Evolutionary conservation across 2,329 filamentous ascomycete species (phyloP), one percentile per base, ranked within the genome.

Genomic region (Onygenales sp.): DNA sequence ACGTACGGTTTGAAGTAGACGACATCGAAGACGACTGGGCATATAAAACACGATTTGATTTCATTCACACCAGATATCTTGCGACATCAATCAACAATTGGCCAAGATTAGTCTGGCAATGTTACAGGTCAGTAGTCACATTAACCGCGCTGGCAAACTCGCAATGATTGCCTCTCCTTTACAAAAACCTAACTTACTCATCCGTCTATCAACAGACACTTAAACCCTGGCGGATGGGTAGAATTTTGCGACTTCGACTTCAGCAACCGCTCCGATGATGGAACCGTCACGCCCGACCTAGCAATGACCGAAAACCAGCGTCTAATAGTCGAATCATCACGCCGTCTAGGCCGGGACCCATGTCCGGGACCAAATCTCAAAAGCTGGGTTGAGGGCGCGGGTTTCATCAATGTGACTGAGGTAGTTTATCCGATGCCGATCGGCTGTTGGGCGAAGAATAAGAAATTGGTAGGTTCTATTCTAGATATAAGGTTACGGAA

Each of bases 1-100:
- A 85, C 60, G 73, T 80, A 11, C 73, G 71, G 5, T 84, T 84
- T 66, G 72, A 82, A 55, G 75, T 86, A 9, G 82, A 85, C 60
- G 82, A 85, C 61, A 75, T 77, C 52, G 82, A 84, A 58, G 72
- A 78, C 43, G 73, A 78, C 9, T 86, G 83, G 83, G 64, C 74
- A 32, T 79, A 78, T 46, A 65, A 70, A 3, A 68, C 75, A 49
- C 64, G 63, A n/a, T 83, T 79, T 60, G 81, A 84, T 62, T 75
- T 78, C 57, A 76, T 84, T 74, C 72, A 77, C 74, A 61, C 73
- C 67, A 59, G 75, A 62, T 61, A 77, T 71, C 71, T 79, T 73
- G 60, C 72, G 58, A 73, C 72, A 32, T 72, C 75, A 27, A 72
- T 86, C 44, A 67, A 71, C 13, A 72, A 84, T 60, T 81, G 79